Base-by-base conservation (phyloP, 768 basidiomycete species). In the Mycena rosella region DNA sequence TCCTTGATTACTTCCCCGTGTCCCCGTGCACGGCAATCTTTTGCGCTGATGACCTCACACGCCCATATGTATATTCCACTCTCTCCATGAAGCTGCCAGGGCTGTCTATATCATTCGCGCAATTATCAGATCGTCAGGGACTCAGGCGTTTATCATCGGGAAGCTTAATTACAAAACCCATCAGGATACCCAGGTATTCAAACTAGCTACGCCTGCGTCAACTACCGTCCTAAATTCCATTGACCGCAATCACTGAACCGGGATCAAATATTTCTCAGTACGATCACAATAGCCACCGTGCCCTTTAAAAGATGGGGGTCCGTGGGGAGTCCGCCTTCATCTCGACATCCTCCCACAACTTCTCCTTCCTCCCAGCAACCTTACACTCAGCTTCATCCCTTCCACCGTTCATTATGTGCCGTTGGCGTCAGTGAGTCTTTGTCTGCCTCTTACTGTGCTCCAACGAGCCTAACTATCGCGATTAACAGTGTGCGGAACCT, bases 401-500 rank as follows among this genome's bases (percentile, higher is more conserved):
- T 29, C 18, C 27, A 47, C 63, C 59, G 53, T 42, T 60, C 58
- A 77, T 34, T 30, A 51, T 51, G 49, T 51, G 49, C 49, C 49
- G 49, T 51, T 51, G 49, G 49, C 20, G 88, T 79, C 86, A 83
- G 87, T 89, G 71, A 77, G 86, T 82, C 20, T 20, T 9, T 3
- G 18, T n/a, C 29, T 22, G 4, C 6, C 53, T 17, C 58, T 44
- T 40, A 13, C 30, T 47, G 45, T 14, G 4, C 54, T 72, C 45
- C 65, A n/a, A 13, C 6, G 20, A 15, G 36, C 17, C 42, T 60
- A 32, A 69, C 29, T 54, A 45, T 32, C 65, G 10, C 38, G 38
- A 55, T 45, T 10, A 36, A 11, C 67, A 85, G 84, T 34, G 84
- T 88, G n/a, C 80, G 83, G 74, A 82, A 85, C 69, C 72, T 82